Percentiles rank a stretch among this genome's conserved stretches.
These are phyloP conservation scores for Dendrocalamus sinicus DNA, from an alignment of 176 grass and related monocot genomes.

Conservation along the genomic window DNA sequence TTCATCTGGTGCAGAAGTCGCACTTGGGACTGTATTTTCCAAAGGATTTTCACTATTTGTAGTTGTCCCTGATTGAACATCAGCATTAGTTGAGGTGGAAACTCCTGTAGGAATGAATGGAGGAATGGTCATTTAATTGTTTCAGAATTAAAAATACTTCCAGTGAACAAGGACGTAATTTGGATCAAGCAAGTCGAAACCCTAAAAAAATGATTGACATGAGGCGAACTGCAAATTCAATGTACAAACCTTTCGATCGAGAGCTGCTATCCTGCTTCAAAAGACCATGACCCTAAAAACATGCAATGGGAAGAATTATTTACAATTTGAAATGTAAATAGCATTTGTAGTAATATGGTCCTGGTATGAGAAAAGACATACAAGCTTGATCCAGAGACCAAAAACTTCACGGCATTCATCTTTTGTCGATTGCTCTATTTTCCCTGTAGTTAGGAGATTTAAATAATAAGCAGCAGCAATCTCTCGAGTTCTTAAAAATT, in stretches of 20 bases:
- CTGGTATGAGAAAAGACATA: conserved; percentile 46
- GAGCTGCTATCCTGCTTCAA: conserved; percentile 64
- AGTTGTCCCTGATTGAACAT: conserved; percentile 40
- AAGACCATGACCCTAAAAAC: conserved; percentile 76
- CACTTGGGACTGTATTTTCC: conserved; percentile 41
- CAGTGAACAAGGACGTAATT: background rate
- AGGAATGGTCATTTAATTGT: conserved; percentile 1
- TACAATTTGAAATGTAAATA: conserved; percentile 40
- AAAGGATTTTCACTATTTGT: conserved; percentile 36
- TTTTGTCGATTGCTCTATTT: conserved; percentile 96
- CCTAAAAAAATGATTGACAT: background rate
- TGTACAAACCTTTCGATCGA: conserved; percentile 62
- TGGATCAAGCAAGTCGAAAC: conserved; percentile 2
- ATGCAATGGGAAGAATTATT: conserved; percentile 36
- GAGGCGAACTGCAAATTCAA: conserved; percentile 3
- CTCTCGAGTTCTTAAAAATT: background rate
- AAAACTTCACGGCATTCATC: conserved; percentile 97
- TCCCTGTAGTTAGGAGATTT: conserved; percentile 65
- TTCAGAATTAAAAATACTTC: conserved; percentile 8
- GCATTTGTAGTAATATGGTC: conserved; percentile 2
- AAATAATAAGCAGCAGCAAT: conserved; percentile 27
- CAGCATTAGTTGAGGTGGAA: conserved; percentile 20
- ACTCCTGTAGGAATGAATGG: conserved; percentile 31
- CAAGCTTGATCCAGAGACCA: conserved; percentile 73
- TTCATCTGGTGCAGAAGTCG: conserved; percentile 29